Conservation (phyloP, 2,329 filamentous ascomycete genomes). For the Diaporthe australafricana region DNA sequence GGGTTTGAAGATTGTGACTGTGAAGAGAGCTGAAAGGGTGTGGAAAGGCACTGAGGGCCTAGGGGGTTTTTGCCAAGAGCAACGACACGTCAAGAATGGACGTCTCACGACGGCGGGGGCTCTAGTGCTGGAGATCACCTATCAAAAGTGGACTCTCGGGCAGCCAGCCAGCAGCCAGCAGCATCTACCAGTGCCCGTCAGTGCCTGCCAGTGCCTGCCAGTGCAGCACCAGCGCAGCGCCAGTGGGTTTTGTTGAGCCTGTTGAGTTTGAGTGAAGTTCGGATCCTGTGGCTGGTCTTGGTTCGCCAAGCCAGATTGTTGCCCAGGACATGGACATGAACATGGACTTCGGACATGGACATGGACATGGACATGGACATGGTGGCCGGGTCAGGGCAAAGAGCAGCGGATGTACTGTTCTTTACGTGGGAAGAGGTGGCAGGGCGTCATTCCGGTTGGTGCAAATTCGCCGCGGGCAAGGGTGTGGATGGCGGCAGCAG, state of each 20-base stretch:
- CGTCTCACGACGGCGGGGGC: neutral
- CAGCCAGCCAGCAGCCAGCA: constrained; percentile 6
- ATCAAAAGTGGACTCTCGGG: constrained; percentile 28
- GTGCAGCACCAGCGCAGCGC: neutral
- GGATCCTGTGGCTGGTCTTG: constrained; percentile 21
- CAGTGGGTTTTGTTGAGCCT: neutral
- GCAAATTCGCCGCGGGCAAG: neutral
- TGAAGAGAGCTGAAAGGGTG: neutral
- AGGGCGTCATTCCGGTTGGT: constrained; percentile 23
- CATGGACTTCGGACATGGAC: constrained; percentile 14
- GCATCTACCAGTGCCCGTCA: too few relatives aligned
- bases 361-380: constrained; percentile 18
- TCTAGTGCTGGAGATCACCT: neutral
- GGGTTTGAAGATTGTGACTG: neutral
- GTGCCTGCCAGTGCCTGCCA: too few relatives aligned
- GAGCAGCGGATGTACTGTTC: neutral
- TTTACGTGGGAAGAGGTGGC: too few relatives aligned
- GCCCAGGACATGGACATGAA: constrained; percentile 22
- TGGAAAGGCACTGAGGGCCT: neutral
- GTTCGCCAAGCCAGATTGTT: constrained; percentile 16
- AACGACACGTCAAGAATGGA: constrained; percentile 28
- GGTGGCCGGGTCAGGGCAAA: neutral
- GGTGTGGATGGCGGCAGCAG: neutral
- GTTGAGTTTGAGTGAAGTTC: neutral
- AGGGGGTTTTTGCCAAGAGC: constrained; percentile 10